phyloP scores from a whole-genome alignment of 1,139 yeast species.

The Magnusiomyces suaveolens region DNA sequence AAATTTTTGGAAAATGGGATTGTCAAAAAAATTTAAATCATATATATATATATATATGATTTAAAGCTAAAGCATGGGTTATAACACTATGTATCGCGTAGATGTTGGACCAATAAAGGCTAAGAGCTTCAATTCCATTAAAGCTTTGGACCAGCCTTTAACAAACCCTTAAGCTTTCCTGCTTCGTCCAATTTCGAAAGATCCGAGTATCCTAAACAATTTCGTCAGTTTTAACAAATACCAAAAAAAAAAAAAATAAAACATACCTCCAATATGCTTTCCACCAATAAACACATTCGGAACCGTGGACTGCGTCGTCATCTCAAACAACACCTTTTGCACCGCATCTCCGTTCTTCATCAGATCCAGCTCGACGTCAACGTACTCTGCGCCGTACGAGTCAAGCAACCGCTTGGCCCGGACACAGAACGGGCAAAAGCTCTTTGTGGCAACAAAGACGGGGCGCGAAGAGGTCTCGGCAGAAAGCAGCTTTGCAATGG shows the following conservation, averaged over 20 bases:
- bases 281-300: slow-evolving; percentile 88
- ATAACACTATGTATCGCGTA: not conserved
- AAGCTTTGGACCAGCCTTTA: not conserved
- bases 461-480: not conserved
- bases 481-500: not conserved
- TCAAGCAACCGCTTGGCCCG: slow-evolving; percentile 11
- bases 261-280: slow-evolving; percentile 75
- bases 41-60: no score
- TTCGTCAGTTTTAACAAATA: not conserved
- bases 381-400: slow-evolving; percentile 4
- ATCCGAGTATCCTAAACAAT: not conserved
- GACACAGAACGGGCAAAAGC: slow-evolving; percentile 8
- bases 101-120: no score
- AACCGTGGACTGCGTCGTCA: slow-evolving; percentile 87
- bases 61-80: not conserved
- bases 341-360: slow-evolving; percentile 50
- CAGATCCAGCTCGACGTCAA: slow-evolving; percentile 12
- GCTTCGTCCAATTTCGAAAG: not conserved
- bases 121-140: no score
- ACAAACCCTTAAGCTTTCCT: not conserved
- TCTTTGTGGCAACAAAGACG: slow-evolving; percentile 3
- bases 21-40: no score
- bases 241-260: not conserved
- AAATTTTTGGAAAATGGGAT: no score
- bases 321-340: slow-evolving; percentile 64